These are phyloP conservation scores for Scedosporium dehoogii DNA, from an alignment of 2,329 filamentous ascomycete genomes.

Conservation along the genomic window DNA sequence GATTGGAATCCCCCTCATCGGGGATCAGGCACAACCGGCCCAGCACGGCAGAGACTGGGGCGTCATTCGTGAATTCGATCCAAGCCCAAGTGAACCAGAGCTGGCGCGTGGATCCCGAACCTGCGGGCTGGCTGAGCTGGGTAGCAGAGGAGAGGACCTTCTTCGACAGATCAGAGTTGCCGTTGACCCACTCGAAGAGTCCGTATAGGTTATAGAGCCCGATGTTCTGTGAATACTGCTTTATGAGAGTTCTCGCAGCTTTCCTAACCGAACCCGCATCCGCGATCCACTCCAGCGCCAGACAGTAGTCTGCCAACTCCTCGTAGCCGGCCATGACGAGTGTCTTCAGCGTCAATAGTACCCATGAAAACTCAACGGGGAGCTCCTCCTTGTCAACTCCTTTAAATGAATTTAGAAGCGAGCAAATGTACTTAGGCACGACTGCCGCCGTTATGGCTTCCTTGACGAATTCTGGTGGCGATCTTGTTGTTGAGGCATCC, in stretches of 20 bases:
- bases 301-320: slow-evolving; percentile 53
- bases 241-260: slow-evolving; percentile 64
- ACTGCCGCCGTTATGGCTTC: background rate
- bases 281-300: slow-evolving; percentile 55
- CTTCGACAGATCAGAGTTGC: slow-evolving; percentile 45
- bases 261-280: slow-evolving; percentile 52
- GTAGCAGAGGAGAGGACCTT: slow-evolving; percentile 49
- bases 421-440: background rate
- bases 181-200: slow-evolving; percentile 54
- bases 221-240: slow-evolving; percentile 51
- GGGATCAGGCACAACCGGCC: slow-evolving; percentile 29
- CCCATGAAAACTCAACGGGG: slow-evolving; percentile 31
- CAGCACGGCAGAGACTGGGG: slow-evolving; percentile 16
- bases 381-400: background rate
- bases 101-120: background rate
- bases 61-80: slow-evolving; percentile 42
- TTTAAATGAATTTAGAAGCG: background rate
- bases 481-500: background rate
- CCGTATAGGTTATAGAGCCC: slow-evolving; percentile 73
- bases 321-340: slow-evolving; percentile 36
- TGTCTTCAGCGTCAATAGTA: slow-evolving; percentile 44
- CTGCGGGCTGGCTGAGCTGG: background rate
- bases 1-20: slow-evolving; percentile 15
- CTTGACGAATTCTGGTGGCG: background rate
- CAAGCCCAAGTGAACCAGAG: slow-evolving; percentile 46